Percentiles rank a stretch among this genome's conserved stretches.
Evolutionary conservation across 176 grass and related monocot genomes (phyloP).

Genomic region (Lolium rigidum): DNA sequence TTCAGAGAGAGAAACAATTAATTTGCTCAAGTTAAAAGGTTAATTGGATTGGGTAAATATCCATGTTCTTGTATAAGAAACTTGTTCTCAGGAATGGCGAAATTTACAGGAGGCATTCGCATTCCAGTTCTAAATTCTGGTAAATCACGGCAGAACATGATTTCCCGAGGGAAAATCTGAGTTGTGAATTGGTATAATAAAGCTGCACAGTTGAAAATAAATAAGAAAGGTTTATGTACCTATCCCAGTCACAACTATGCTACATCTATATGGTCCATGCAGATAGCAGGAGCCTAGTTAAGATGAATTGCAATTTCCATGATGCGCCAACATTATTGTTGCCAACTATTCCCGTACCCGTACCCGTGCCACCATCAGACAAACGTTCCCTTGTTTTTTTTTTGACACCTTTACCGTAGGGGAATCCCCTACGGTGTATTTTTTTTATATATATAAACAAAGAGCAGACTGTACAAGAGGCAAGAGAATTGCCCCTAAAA

Average conservation of each 20-base stretch:
- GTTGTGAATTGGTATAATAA: background rate
- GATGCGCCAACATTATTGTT: background rate
- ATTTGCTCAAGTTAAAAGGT: background rate
- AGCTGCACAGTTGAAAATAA: background rate
- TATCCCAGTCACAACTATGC: background rate
- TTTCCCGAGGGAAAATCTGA: background rate
- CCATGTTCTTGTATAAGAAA: background rate
- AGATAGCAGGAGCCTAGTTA: background rate
- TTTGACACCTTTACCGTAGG: too few relatives aligned
- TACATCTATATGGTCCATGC: slow-evolving; percentile 11
- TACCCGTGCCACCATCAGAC: too few relatives aligned
- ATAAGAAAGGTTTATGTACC: background rate
- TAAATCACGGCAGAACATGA: slow-evolving; percentile 13
- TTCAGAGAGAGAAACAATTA: background rate
- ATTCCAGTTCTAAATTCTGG: background rate
- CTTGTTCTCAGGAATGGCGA: background rate
- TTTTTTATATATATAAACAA: too few relatives aligned
- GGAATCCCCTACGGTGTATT: too few relatives aligned
- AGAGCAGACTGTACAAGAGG: too few relatives aligned
- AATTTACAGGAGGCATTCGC: background rate
- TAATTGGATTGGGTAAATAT: slow-evolving; percentile 5
- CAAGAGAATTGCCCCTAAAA: too few relatives aligned
- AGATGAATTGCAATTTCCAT: background rate
- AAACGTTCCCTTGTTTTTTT: too few relatives aligned
- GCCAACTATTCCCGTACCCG: background rate